Base-by-base conservation (phyloP, 805 yeast species). In the Yarrowia keelungensis region DNA sequence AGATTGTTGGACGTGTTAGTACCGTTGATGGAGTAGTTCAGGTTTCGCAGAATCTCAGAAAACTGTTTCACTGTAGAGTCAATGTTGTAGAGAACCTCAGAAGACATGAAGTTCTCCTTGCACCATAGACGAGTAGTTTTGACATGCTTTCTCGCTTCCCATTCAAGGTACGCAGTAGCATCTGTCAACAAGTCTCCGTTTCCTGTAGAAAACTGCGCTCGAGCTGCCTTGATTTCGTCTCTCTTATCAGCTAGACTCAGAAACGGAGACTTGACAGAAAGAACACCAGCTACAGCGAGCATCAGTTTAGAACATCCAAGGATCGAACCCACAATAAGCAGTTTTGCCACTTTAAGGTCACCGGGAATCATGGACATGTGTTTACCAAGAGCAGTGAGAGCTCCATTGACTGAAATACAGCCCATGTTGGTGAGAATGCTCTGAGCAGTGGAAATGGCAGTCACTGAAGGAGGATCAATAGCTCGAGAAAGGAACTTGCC, bases 301-400 rank as follows among this genome's bases (percentile, higher is more conserved):
- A 93, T 89, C 19, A 84, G 79, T 35, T 91, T 93, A 8, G 93
- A 79, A 74, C 95, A 89, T 0, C 95, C 95, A 76, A 94, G 91
- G 5, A 93, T 83, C 51, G 94, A 86, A 0, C 97, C 92, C 70
- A 87, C 85, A 16, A 93, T 86, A 43, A 94, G 79, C 66, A 93
- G 78, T 74, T 94, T 94, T 9, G 97, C 97, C 59, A 92, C 89
- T 70, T 86, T 88, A 53, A 94, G 84, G 76, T 94, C 98, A 70
- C 86, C 82, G 0, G 99, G 99, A 70, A 94, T 81, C 74, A 89
- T 81, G 0, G 97, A 89, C 43, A 94, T 81, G 73, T 89, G 92
- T 51, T 81, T 83, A 22, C 99, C 99, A 54, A 94, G 79, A 69
- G 91, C 86, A 0, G 98, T 89, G 46, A 93, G 80, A 39, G 80